phyloP scores from a whole-genome alignment of 768 basidiomycete species.

The Pulveroboletus sp. region DNA sequence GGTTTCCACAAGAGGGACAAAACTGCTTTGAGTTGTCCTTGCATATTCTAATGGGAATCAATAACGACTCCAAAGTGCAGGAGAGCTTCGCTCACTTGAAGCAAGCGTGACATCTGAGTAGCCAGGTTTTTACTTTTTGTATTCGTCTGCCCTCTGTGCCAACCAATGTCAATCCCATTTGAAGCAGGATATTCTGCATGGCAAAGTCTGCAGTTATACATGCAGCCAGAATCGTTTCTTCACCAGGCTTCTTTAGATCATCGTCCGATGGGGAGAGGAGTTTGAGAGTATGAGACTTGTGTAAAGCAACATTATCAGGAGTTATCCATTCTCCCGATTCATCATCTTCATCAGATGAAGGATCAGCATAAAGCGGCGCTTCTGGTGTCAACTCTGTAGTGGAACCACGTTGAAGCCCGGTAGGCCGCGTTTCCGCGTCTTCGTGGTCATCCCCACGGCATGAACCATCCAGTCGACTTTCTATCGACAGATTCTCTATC shows the following conservation, averaged over 20 bases:
- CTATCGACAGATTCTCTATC: slow-evolving; percentile 11
- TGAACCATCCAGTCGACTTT: slow-evolving; percentile 5
- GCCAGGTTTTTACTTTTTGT: slow-evolving; percentile 90
- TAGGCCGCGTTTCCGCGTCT: slow-evolving; percentile 27
- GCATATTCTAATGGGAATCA: slow-evolving; percentile 62
- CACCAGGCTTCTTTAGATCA: slow-evolving; percentile 28
- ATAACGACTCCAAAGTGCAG: background rate
- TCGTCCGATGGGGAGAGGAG: slow-evolving; percentile 59
- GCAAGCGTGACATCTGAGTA: slow-evolving; percentile 94
- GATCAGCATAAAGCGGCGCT: slow-evolving; percentile 62
- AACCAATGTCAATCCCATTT: slow-evolving; percentile 89
- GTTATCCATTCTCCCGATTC: slow-evolving; percentile 98
- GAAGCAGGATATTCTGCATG: slow-evolving; percentile 95
- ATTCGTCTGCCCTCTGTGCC: slow-evolving; percentile 89
- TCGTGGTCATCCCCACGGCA: slow-evolving; percentile 30
- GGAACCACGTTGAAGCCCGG: background rate
- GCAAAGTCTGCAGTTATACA: slow-evolving; percentile 99
- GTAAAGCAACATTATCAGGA: slow-evolving; percentile 73
- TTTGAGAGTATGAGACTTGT: slow-evolving; percentile 85
- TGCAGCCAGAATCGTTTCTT: slow-evolving; percentile 55
- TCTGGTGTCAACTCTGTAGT: slow-evolving; percentile 11
- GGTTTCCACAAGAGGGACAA: slow-evolving; percentile 95
- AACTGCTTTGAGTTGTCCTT: slow-evolving; percentile 94
- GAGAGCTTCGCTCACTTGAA: slow-evolving; percentile 74
- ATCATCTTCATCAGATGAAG: slow-evolving; percentile 69